A percentile compares a stretch with the other conserved stretches of the same genome.
Conservation (phyloP, 257 asterid species). For the Ilex asprella region DNA sequence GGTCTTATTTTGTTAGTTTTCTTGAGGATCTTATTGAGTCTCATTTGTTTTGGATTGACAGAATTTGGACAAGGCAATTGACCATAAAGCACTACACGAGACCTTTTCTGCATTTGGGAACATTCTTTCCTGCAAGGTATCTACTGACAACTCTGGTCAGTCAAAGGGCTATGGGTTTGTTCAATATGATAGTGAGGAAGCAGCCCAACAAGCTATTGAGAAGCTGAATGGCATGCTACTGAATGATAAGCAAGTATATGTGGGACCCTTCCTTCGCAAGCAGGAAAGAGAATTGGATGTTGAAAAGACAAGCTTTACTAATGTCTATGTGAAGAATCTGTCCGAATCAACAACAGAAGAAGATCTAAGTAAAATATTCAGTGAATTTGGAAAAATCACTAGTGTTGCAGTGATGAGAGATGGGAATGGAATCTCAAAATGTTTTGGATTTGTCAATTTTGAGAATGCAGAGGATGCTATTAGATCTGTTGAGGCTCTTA, state of each 20-base stretch:
- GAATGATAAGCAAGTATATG: slow-evolving; percentile 84
- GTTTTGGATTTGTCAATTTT: slow-evolving; percentile 91
- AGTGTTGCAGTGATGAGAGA: slow-evolving; percentile 77
- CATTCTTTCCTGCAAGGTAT: slow-evolving; percentile 81
- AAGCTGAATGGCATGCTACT: slow-evolving; percentile 83
- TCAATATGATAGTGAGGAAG: slow-evolving; percentile 76
- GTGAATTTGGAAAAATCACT: slow-evolving; percentile 61
- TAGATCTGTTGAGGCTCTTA: slow-evolving; percentile 71
- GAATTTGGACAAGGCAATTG: slow-evolving; percentile 93
- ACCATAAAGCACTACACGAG: slow-evolving; percentile 83
- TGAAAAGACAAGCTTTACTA: slow-evolving; percentile 62
- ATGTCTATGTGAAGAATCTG: slow-evolving; percentile 79
- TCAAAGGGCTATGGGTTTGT: slow-evolving; percentile 92
- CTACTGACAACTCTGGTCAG: slow-evolving; percentile 62
- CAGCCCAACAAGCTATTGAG: slow-evolving; percentile 78
- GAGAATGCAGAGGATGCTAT: slow-evolving; percentile 90
- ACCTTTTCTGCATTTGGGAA: slow-evolving; percentile 78
- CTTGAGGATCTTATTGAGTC: not conserved
- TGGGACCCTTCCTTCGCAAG: slow-evolving; percentile 80
- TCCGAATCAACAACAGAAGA: slow-evolving; percentile 74
- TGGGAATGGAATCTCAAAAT: slow-evolving; percentile 73
- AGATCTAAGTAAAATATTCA: slow-evolving; percentile 51
- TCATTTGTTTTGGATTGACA: slow-evolving; percentile 10
- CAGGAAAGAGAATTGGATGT: slow-evolving; percentile 72
- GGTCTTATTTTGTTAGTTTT: not conserved